A percentile compares a stretch with the other conserved stretches of the same genome.
Evolutionary conservation across 2,329 filamentous ascomycete species (phyloP).

Genomic region (Alternaria triticimaculans): DNA sequence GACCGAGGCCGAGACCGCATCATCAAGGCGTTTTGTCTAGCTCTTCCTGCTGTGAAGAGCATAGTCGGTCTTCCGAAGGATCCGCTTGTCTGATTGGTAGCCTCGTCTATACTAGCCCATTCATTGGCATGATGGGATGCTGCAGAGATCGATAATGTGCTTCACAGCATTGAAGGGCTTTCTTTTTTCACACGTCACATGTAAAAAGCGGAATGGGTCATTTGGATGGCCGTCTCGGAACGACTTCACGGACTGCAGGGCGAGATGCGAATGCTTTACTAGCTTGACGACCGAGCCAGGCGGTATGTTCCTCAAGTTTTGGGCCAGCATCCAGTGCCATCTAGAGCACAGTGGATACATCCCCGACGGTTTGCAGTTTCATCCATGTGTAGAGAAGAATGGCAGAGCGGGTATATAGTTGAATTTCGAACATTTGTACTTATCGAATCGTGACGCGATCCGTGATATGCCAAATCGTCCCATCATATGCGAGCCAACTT

Average conservation of each 20-base stretch:
- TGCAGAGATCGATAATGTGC: background rate
- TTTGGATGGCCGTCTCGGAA: background rate
- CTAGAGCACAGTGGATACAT: background rate
- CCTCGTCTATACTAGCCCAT: background rate
- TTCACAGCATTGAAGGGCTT: too few relatives aligned
- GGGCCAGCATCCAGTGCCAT: background rate
- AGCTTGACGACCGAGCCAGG: accelerated
- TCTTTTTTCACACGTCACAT: background rate
- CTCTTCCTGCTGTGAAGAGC: background rate
- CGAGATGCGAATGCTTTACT: background rate
- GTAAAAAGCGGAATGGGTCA: background rate
- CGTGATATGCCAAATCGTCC: background rate
- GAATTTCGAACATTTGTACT: too few relatives aligned
- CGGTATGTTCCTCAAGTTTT: background rate
- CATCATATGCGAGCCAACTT: background rate
- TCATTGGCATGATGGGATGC: background rate
- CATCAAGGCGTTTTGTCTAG: background rate
- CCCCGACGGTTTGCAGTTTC: background rate
- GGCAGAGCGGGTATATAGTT: too few relatives aligned
- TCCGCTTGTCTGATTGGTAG: background rate
- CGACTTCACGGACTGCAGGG: background rate
- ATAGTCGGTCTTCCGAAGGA: background rate
- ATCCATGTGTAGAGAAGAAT: background rate
- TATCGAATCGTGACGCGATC: background rate
- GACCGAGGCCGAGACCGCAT: background rate